Percentiles rank a stretch among this genome's conserved stretches.
These are phyloP conservation scores for Sherardia arvensis DNA, from an alignment of 257 asterid genomes.

Conservation along the genomic window DNA sequence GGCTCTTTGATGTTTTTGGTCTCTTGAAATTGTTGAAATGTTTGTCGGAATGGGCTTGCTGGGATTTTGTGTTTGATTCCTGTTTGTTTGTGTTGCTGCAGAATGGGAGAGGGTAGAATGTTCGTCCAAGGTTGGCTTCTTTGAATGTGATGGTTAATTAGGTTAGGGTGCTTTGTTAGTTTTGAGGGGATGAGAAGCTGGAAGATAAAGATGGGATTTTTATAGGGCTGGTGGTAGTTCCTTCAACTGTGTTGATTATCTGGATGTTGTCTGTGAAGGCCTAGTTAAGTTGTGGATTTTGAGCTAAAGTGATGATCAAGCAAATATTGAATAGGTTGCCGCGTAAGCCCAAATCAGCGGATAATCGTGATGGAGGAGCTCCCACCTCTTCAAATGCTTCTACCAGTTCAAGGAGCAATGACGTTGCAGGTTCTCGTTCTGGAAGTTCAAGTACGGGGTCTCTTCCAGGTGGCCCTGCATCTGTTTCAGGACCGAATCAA, in stretches of 20 bases:
- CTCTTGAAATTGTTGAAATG: not conserved
- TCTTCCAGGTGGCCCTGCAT: conserved; percentile 24
- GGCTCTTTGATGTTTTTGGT: not conserved
- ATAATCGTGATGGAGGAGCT: conserved; percentile 61
- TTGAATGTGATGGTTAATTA: conserved; percentile 14
- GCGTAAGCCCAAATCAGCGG: conserved; percentile 58
- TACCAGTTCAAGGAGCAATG: conserved; percentile 35
- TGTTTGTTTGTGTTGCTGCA: conserved; percentile 19
- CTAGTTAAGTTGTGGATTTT: conserved; percentile 18
- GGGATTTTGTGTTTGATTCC: conserved; percentile 11
- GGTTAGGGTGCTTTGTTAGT: conserved; percentile 14
- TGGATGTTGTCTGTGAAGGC: conserved; percentile 11
- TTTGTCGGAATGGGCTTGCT: conserved; percentile 9
- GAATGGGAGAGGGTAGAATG: conserved; percentile 25
- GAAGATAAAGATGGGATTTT: conserved; percentile 14
- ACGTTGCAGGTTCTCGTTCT: conserved; percentile 21
- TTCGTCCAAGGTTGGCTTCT: conserved; percentile 13
- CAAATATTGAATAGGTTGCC: conserved; percentile 74
- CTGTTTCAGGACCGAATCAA: conserved; percentile 25
- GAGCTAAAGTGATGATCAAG: conserved; percentile 51
- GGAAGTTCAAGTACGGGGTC: conserved; percentile 28
- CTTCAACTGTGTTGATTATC: conserved; percentile 17
- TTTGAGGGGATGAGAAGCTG: conserved; percentile 19
- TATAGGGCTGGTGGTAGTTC: conserved; percentile 9
- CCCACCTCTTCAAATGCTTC: conserved; percentile 37